Evolutionary conservation across 148 eudicot genomes (phyloP).

Genomic region (Chenopodium album): DNA sequence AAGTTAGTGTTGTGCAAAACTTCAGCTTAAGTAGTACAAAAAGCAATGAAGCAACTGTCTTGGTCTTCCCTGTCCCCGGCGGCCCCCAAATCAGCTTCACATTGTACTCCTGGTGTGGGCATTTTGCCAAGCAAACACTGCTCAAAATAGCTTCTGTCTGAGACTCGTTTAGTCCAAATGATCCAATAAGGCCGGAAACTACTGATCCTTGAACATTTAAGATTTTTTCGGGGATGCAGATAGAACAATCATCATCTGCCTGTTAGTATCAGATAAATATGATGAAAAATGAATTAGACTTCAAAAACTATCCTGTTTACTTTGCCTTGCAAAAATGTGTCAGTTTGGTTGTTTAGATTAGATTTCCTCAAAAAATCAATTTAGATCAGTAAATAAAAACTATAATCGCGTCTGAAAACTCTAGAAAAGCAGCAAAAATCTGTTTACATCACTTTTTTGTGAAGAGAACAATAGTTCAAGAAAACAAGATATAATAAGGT

Average conservation of each 20-base stretch:
- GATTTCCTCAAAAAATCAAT: no score
- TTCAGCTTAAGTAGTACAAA: slow-evolving; percentile 25
- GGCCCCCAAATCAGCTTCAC: slow-evolving; percentile 66
- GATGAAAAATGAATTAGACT: background rate
- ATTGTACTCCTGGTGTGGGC: slow-evolving; percentile 17
- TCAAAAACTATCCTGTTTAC: background rate
- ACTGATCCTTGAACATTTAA: background rate
- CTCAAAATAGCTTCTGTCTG: slow-evolving; percentile 31
- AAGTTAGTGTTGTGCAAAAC: slow-evolving; percentile 43
- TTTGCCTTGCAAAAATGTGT: no score
- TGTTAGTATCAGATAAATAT: background rate
- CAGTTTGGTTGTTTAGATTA: background rate
- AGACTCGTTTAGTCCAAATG: slow-evolving; percentile 22
- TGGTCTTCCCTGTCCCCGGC: slow-evolving; percentile 65
- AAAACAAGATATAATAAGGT: background rate
- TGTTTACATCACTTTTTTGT: no score
- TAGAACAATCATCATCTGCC: slow-evolving; percentile 20
- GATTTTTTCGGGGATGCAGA: slow-evolving; percentile 14
- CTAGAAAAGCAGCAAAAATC: no score
- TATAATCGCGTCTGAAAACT: background rate
- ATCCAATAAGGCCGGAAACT: background rate
- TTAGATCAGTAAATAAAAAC: background rate
- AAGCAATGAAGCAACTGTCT: slow-evolving; percentile 46
- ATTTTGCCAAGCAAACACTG: slow-evolving; percentile 20
- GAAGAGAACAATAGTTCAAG: background rate